Base-by-base conservation (phyloP, 495 filamentous ascomycete genomes). In the Hypoxylon rickii region DNA sequence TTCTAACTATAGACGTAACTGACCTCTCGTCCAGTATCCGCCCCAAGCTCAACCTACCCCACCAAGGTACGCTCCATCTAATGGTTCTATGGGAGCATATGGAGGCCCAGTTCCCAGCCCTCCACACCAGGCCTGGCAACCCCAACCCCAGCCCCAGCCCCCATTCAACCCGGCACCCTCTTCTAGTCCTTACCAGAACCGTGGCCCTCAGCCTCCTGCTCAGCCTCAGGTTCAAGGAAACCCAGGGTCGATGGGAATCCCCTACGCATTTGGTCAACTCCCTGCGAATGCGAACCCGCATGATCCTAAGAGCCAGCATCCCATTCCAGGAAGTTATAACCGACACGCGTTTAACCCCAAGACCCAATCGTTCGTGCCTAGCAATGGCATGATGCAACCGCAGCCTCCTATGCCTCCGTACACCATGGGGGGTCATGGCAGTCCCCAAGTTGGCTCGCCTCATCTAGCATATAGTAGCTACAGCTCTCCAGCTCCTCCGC, bases 311-410 rank as follows among this genome's bases (percentile, higher is more conserved):
- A 83, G 79, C 39, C 79, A 86, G 52, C 89, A 94, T 66, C 86
- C 88, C 21, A 80, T 96, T 34, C 89, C 89, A 11, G 89, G 88
- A 13, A 90, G 86, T 70, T 95, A 87, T 70, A 88, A 85, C 64
- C 78, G 90, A 17, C 87, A 90, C 64, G 81, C 87, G 16, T 96
- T 97, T 77, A 96, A 97, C 61, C 92, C 92, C 0, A 91, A 96
- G 70, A 96, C 89, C 8, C 88, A 92, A 53, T 85, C 90, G 2
- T 97, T 97, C 65, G 82, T 96, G 34, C 92, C 92, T 16, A 78
- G 80, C 7, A 77, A 62, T 58, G 67, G 72, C 13, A 77, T 80
- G 60, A 63, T 67, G 16, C 68, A 77, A 3, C 64, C 81, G 76
- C 61, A 69, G 49, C 58, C 65, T 38, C 57, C 69, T 11, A 66